A percentile compares a stretch with the other conserved stretches of the same genome.
phyloP scores from a whole-genome alignment of 305 asterid genomes.

The Solanum hybrid region DNA sequence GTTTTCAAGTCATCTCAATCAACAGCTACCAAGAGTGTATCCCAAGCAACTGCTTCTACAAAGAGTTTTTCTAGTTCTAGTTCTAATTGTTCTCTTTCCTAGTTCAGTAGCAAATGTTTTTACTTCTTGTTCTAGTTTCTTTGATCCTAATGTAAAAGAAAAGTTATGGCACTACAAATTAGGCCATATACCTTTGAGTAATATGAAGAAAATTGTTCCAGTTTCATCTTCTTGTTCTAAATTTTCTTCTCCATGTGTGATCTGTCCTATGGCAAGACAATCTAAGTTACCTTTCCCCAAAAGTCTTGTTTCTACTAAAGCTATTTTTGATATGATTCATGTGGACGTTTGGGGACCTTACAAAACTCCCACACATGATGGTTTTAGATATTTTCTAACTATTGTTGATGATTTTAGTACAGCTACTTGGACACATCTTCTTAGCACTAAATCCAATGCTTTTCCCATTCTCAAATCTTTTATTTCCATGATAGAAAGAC shows the following conservation, averaged over 20 bases:
- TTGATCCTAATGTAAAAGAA: background rate
- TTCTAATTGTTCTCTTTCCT: background rate
- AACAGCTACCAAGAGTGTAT: background rate
- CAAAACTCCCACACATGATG: background rate
- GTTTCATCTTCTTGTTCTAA: background rate
- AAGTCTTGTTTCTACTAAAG: background rate
- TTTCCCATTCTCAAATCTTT: background rate
- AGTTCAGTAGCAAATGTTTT: background rate
- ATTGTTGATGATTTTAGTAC: background rate
- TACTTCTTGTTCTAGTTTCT: background rate
- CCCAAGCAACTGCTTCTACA: background rate
- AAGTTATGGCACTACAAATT: background rate
- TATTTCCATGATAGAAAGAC: background rate
- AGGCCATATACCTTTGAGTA: background rate
- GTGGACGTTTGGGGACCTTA: background rate
- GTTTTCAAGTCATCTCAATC: background rate
- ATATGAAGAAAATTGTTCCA: background rate
- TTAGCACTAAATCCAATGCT: background rate
- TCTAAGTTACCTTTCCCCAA: background rate
- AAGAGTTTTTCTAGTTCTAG: background rate
- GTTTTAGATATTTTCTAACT: background rate
- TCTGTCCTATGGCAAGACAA: background rate
- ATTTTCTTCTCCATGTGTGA: background rate
- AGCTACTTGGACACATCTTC: background rate
- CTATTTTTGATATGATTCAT: background rate